phyloP scores from a whole-genome alignment of 352 stramenopile genomes.

The Phytophthora foliorum region DNA sequence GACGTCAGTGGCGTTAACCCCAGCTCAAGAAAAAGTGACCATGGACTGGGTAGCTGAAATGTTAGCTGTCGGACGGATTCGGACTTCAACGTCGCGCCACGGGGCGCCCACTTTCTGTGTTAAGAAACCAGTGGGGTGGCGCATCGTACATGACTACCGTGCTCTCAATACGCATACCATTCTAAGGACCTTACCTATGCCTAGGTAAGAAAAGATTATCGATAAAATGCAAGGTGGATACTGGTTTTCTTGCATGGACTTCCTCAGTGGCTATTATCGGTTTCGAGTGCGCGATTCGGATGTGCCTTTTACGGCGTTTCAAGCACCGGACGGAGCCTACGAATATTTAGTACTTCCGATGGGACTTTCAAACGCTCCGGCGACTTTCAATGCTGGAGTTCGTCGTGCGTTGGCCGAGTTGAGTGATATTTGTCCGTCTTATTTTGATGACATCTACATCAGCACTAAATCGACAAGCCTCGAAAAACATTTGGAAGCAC shows the following conservation, averaged over 20 bases:
- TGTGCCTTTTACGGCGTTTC: not conserved
- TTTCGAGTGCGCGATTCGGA: not conserved
- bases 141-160: not conserved
- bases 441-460: not conserved
- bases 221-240: not conserved
- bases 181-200: not conserved
- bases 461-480: not conserved
- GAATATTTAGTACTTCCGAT: not conserved
- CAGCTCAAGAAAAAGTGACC: constrained; percentile 14
- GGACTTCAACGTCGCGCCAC: not conserved
- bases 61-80: too few species aligned
- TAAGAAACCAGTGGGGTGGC: not conserved
- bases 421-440: not conserved
- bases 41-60: constrained; percentile 9
- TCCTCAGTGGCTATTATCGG: not conserved
- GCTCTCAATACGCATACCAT: not conserved
- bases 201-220: not conserved
- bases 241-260: not conserved
- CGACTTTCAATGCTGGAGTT: not conserved
- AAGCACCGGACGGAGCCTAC: not conserved
- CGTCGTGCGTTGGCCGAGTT: not conserved
- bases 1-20: not conserved
- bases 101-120: not conserved
- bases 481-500: not conserved
- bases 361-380: not conserved